Base-by-base conservation (phyloP, 305 asterid genomes). In the Fraxinus greggii region DNA sequence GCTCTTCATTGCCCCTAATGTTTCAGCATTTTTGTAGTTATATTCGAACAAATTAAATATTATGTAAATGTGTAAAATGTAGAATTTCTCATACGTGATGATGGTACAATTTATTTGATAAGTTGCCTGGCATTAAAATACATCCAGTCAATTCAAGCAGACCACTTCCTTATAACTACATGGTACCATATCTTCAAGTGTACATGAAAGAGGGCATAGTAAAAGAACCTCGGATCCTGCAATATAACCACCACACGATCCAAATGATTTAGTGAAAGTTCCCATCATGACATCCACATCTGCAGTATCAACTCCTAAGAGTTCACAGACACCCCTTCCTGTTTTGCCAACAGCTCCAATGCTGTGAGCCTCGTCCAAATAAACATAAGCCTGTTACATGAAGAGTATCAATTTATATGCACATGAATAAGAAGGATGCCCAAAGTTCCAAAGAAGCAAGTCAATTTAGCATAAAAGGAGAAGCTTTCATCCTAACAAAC, bases 331-430 rank as follows among this genome's bases (percentile, higher is more conserved):
- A 80, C 99, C 99, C 85, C 95, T 92, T 84, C 99, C 98, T 24
- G 95, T 80, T 92, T 95, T 97, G 40, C 99, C 99, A 85, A 97
- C 87, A 81, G 99, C 99, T 65, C 99, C 99, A 84, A 97, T 97
- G 93, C 99, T 97, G 89, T 97, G 98, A 75, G 99, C 99, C 94
- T 97, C 98, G 78, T 97, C 99, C 87, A 97, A 88, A 87, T 97
- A 94, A 80, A 94, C 82, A 81, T 91, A 97, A 54, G 89, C 97
- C 98, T 97, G 91, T 51, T 56, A 80, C 48, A 79, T 10, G 82
- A 21, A 59, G 31, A 81, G 78, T 79, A 78, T 33, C 77, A 67
- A 26, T 67, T 8, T 28, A 26, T 28, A 67, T 5, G 35, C 35
- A 67, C 51, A 59, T 35, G 28, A 45, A 77, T 10, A 59, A 54